Evolutionary conservation across 2,329 filamentous ascomycete species (phyloP).

Genomic region (Thielaviopsis populi): DNA sequence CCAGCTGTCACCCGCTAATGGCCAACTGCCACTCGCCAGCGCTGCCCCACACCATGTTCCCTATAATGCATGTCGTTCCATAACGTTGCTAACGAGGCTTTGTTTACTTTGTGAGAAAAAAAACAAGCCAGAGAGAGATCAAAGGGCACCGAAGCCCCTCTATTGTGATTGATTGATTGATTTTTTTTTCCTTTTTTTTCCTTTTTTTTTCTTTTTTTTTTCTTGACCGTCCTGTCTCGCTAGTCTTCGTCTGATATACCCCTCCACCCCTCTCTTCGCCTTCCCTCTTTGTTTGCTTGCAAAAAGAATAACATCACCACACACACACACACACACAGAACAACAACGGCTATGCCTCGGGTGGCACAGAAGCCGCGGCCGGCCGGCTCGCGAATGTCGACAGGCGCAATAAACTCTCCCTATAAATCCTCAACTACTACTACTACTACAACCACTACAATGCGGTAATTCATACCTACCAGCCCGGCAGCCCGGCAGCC

Average conservation of each 20-base stretch:
- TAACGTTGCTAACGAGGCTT: neutral
- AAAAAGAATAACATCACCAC: no score
- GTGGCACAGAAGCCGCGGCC: slow-evolving; percentile 40
- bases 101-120: slow-evolving; percentile 12
- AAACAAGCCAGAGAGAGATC: neutral
- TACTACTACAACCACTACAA: slow-evolving; percentile 25
- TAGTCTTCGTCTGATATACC: no score
- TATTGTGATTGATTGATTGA: no score
- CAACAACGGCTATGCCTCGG: slow-evolving; percentile 35
- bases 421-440: slow-evolving; percentile 37
- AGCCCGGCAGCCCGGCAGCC: neutral
- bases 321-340: no score
- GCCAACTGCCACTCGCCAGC: slow-evolving; percentile 1
- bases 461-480: neutral
- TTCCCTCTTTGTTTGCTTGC: no score
- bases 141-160: no score
- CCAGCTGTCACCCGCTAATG: no score
- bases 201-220: no score
- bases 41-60: neutral
- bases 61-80: no score
- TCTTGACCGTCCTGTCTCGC: no score
- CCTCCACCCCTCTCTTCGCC: no score
- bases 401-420: slow-evolving; percentile 35
- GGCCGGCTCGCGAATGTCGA: slow-evolving; percentile 32
- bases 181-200: no score